A percentile compares a stretch with the other conserved stretches of the same genome.
phyloP scores from a whole-genome alignment of 164 flowering plant genomes.

The Platanus orientalis region DNA sequence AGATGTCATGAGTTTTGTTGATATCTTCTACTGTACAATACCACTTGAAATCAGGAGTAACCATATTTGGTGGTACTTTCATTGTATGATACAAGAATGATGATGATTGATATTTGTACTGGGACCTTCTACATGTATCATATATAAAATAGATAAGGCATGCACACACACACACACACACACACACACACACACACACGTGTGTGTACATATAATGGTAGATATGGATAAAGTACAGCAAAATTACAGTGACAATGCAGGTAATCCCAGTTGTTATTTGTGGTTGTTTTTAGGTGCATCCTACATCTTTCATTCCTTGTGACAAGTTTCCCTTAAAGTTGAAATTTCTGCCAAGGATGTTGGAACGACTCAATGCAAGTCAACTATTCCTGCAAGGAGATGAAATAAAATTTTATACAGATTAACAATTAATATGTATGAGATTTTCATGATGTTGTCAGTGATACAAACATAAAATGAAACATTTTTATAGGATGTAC shows the following conservation, averaged over 20 bases:
- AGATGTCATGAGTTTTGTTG: not conserved
- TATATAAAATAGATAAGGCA: not conserved
- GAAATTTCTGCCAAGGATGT: not conserved
- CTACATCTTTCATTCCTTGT: not conserved
- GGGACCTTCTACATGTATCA: not conserved
- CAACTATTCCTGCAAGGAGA: not conserved
- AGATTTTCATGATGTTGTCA: too few relatives aligned
- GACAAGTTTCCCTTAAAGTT: not conserved
- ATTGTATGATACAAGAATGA: not conserved
- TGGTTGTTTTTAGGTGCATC: not conserved
- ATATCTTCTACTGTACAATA: not conserved
- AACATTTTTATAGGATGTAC: not conserved
- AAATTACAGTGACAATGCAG: too few relatives aligned
- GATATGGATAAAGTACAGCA: too few relatives aligned
- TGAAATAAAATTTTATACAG: not conserved
- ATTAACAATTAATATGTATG: not conserved
- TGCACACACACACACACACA: not conserved
- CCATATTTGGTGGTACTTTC: not conserved
- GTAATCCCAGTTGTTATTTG: not conserved
- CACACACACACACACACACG: too few relatives aligned
- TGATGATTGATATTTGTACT: not conserved
- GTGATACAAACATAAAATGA: not conserved
- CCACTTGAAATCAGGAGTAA: not conserved
- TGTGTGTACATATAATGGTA: too few relatives aligned
- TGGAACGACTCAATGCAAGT: not conserved